Evolutionary conservation across 805 yeast genomes (phyloP).

Genomic region (Yarrowia porcina): DNA sequence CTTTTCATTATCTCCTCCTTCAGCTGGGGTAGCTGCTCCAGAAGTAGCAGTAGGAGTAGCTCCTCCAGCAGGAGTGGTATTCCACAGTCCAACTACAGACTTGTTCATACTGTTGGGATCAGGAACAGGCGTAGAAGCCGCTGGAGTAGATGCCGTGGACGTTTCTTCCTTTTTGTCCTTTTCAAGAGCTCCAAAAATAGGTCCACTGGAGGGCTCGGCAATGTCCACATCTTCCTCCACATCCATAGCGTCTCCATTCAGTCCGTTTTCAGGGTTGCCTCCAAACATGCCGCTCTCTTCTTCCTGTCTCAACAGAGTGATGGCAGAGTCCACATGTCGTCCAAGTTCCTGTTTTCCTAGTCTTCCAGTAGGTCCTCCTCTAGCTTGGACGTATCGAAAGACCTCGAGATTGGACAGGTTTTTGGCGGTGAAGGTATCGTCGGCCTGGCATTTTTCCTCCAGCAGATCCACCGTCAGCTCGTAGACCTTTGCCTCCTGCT

Average conservation of each 20-base stretch:
- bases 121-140: not conserved
- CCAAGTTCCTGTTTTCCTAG: slow-evolving; percentile 22
- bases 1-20: slow-evolving; percentile 22
- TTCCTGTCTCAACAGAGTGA: slow-evolving; percentile 2
- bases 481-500: slow-evolving; percentile 19
- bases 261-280: slow-evolving; percentile 10
- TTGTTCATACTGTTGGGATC: slow-evolving; percentile 52
- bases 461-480: slow-evolving; percentile 7
- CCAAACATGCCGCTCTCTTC: slow-evolving; percentile 18
- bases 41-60: slow-evolving; percentile 25
- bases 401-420: slow-evolving; percentile 21
- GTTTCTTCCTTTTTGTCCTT: not conserved
- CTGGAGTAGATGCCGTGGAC: slow-evolving; percentile 4
- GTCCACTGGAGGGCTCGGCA: not conserved
- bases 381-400: slow-evolving; percentile 12
- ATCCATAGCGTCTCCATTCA: slow-evolving; percentile 20
- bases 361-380: slow-evolving; percentile 22
- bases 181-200: slow-evolving; percentile 10
- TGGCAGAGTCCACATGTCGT: slow-evolving; percentile 8
- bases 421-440: slow-evolving; percentile 4
- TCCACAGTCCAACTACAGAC: slow-evolving; percentile 72
- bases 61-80: slow-evolving; percentile 31
- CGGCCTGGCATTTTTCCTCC: slow-evolving; percentile 11
- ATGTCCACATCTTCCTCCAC: slow-evolving; percentile 8
- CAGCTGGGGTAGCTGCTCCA: slow-evolving; percentile 6